These are phyloP conservation scores for Zalerion maritima DNA, from an alignment of 495 filamentous ascomycete species.

Conservation along the genomic window DNA sequence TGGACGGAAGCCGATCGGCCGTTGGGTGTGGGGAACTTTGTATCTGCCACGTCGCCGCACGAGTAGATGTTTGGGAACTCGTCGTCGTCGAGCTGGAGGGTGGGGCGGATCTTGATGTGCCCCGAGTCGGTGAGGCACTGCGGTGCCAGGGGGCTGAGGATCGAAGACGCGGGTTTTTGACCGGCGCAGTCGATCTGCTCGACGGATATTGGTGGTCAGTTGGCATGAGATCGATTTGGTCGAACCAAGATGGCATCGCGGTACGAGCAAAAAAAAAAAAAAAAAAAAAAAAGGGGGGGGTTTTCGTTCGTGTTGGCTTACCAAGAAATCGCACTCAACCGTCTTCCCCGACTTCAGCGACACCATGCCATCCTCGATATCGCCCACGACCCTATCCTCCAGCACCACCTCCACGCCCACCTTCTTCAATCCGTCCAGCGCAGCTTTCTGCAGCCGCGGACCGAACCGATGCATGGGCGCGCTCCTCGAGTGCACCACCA, in stretches of 20 bases:
- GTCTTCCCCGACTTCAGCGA: slow-evolving; percentile 11
- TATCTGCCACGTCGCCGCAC: slow-evolving; percentile 17
- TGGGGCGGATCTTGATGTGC: slow-evolving; percentile 17
- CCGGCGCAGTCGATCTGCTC: slow-evolving; percentile 18
- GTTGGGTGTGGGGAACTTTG: slow-evolving; percentile 11
- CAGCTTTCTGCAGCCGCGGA: slow-evolving; percentile 28
- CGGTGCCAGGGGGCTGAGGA: slow-evolving; percentile 11
- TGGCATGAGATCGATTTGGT: too few species aligned
- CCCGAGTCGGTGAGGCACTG: slow-evolving; percentile 10
- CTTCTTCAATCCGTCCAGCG: slow-evolving; percentile 19
- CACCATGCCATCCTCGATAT: slow-evolving; percentile 6
- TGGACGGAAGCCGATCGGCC: slow-evolving; percentile 12
- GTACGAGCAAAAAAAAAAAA: too few species aligned
- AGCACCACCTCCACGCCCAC: slow-evolving; percentile 30
- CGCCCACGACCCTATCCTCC: slow-evolving; percentile 15
- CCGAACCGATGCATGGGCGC: slow-evolving; percentile 42
- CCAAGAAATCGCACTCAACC: slow-evolving; percentile 15
- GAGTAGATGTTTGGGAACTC: slow-evolving; percentile 14
- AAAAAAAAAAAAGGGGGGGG: too few species aligned
- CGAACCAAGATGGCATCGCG: too few species aligned
- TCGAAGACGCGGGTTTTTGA: slow-evolving; percentile 10
- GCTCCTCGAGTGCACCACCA: slow-evolving; percentile 40
- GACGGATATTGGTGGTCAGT: too few species aligned
- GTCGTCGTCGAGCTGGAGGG: slow-evolving; percentile 15
- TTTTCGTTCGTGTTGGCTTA: too few species aligned